Percentiles rank a stretch among this genome's conserved stretches.
phyloP scores from a whole-genome alignment of 1,139 yeast genomes.

The Candida albicans region DNA sequence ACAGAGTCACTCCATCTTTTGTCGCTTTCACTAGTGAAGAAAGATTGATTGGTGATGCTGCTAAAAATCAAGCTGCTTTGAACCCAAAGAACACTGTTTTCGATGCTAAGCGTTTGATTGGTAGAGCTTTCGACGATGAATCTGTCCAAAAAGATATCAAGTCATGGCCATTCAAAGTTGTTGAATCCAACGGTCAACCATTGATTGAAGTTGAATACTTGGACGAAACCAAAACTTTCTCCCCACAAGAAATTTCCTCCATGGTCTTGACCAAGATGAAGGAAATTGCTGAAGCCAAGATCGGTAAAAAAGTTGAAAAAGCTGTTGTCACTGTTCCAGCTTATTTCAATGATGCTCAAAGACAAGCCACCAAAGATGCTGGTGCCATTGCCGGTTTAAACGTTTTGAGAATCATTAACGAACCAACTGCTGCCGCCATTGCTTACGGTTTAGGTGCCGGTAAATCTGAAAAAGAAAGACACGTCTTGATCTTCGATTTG shows the following conservation, averaged over 20 bases:
- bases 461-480: conserved; percentile 84
- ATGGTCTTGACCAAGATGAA: conserved; percentile 98
- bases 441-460: conserved; percentile 98
- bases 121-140: conserved; percentile 89
- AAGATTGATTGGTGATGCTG: conserved; percentile 98
- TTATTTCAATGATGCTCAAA: conserved; percentile 95
- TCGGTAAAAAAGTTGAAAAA: conserved; percentile 90
- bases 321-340: conserved; percentile 97
- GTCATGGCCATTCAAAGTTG: conserved; percentile 96
- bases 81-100: conserved; percentile 96
- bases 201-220: conserved; percentile 90
- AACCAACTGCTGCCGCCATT: conserved; percentile 98
- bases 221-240: conserved; percentile 90
- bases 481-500: conserved; percentile 89
- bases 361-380: conserved; percentile 98
- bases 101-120: conserved; percentile 97
- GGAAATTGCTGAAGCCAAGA: conserved; percentile 96
- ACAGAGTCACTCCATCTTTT: conserved; percentile 98
- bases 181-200: conserved; percentile 85
- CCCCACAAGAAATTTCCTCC: conserved; percentile 96
- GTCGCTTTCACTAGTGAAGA: conserved; percentile 97
- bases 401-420: conserved; percentile 95
- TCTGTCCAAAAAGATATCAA: conserved; percentile 94
- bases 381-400: conserved; percentile 97
- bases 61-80: conserved; percentile 98